These are phyloP conservation scores for Cruciata laevipes DNA, from an alignment of 257 asterid species.

Conservation along the genomic window DNA sequence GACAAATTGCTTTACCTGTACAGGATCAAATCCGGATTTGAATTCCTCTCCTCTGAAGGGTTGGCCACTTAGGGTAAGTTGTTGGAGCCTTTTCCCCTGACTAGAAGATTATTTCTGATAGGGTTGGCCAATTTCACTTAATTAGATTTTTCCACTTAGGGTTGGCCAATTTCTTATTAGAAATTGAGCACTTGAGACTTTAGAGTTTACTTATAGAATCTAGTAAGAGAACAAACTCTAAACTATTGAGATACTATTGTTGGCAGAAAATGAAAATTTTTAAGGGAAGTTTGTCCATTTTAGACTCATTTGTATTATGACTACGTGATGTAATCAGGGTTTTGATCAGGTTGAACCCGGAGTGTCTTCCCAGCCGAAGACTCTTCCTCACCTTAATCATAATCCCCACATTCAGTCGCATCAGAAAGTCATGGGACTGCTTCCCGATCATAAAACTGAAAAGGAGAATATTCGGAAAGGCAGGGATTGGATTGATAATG, in stretches of 20 bases:
- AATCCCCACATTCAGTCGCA: slow-evolving; percentile 10
- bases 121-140: too few relatives aligned
- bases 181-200: neutral
- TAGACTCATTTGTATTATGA: neutral
- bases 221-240: neutral
- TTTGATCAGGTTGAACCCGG: slow-evolving; percentile 20
- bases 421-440: slow-evolving; percentile 17
- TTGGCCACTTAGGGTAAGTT: slow-evolving; percentile 32
- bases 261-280: neutral
- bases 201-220: neutral
- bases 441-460: slow-evolving; percentile 4
- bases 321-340: slow-evolving; percentile 13
- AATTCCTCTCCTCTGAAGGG: slow-evolving; percentile 25
- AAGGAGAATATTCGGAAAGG: slow-evolving; percentile 6
- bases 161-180: too few relatives aligned
- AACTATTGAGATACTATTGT: neutral
- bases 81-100: neutral
- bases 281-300: neutral
- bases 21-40: slow-evolving; percentile 22
- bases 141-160: too few relatives aligned
- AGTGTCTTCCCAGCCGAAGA: slow-evolving; percentile 13
- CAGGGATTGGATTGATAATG: neutral
- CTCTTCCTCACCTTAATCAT: slow-evolving; percentile 11
- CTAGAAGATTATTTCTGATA: neutral
- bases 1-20: slow-evolving; percentile 14